Evolutionary conservation across 1,284 basidiomycete species (phyloP).

Genomic region (Cryptococcus sp.): DNA sequence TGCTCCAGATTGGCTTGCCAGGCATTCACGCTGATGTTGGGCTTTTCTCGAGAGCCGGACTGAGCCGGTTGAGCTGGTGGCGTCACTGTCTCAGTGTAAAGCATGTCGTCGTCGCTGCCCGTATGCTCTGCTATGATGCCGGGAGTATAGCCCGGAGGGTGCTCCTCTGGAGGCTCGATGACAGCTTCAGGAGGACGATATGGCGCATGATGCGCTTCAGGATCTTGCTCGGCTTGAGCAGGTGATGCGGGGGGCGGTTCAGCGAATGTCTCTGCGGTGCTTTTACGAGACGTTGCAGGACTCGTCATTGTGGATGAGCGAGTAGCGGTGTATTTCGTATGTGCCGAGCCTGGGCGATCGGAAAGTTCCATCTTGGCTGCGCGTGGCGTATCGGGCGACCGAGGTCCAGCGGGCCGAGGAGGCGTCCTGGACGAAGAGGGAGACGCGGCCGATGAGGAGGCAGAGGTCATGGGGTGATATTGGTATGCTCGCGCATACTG

Average conservation of each 20-base stretch:
- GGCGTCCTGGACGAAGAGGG: background rate
- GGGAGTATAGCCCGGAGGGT: conserved; percentile 33
- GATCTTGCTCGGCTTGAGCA: conserved; percentile 6
- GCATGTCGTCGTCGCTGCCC: conserved; percentile 28
- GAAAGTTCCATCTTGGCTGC: background rate
- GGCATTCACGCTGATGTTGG: conserved; percentile 3
- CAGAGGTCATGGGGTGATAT: conserved; percentile 6
- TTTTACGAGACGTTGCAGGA: background rate
- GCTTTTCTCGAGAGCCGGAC: background rate
- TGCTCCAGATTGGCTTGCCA: conserved; percentile 21
- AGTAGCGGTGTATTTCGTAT: conserved; percentile 21
- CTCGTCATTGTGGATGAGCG: conserved; percentile 4
- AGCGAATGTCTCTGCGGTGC: background rate
- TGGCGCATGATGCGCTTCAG: conserved; percentile 26
- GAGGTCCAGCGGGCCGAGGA: conserved; percentile 22
- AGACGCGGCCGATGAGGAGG: conserved; percentile 3
- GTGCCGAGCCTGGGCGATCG: conserved; percentile 31
- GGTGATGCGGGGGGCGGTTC: background rate
- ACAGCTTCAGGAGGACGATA: conserved; percentile 49
- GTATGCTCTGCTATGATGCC: conserved; percentile 42
- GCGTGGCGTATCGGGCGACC: conserved; percentile 13
- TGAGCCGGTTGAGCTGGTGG: background rate
- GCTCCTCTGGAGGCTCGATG: conserved; percentile 40
- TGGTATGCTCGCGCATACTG: conserved; percentile 12
- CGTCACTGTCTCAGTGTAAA: background rate